phyloP scores from a whole-genome alignment of 495 filamentous ascomycete species.

The Penicillium longicatenatum region DNA sequence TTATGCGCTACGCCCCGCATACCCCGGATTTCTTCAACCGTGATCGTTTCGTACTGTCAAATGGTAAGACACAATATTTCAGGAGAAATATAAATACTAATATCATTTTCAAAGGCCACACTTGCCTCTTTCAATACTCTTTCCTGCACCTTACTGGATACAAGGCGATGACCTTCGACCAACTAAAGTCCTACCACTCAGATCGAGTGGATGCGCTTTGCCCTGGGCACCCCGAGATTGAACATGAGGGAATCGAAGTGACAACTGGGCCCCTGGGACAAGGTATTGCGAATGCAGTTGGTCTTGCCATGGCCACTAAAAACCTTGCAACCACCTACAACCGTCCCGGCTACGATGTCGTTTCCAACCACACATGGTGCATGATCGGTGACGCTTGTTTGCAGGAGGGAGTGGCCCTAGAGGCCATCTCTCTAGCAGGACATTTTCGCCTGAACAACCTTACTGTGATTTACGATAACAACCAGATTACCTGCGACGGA shows the following conservation, averaged over 20 bases:
- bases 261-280: constrained; percentile 62
- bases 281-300: constrained; percentile 59
- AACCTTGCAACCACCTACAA: constrained; percentile 54
- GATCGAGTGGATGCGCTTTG: constrained; percentile 52
- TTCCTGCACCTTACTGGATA: constrained; percentile 61
- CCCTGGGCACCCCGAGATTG: constrained; percentile 64
- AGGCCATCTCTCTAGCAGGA: constrained; percentile 55
- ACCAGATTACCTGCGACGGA: constrained; percentile 61
- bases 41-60: constrained; percentile 87
- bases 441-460: constrained; percentile 53
- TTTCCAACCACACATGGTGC: constrained; percentile 50
- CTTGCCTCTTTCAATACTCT: constrained; percentile 61
- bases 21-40: constrained; percentile 88
- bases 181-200: constrained; percentile 62
- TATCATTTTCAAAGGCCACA: constrained; percentile 42
- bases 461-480: constrained; percentile 57
- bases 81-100: too few species aligned
- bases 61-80: constrained; percentile 19
- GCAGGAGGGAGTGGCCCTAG: constrained; percentile 56
- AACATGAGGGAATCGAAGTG: constrained; percentile 61
- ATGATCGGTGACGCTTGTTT: constrained; percentile 58
- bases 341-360: constrained; percentile 43
- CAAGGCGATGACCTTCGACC: constrained; percentile 58
- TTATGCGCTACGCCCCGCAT: constrained; percentile 93
- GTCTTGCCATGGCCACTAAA: constrained; percentile 57